These are phyloP conservation scores for Caryocar brasiliense DNA, from an alignment of 441 rosid species.

Conservation along the genomic window DNA sequence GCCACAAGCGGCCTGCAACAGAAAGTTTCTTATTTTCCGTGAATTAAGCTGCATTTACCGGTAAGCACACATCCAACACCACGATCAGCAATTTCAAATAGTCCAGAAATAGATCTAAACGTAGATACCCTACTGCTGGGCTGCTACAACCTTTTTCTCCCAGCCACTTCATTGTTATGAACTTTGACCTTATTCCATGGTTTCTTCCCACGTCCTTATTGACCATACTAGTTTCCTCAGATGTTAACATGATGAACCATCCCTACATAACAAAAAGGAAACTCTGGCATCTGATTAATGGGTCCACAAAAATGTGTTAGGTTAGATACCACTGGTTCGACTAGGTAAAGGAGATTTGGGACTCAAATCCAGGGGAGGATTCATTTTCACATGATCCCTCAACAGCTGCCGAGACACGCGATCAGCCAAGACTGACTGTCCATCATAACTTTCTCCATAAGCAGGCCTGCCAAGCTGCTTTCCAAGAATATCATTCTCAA, in stretches of 20 bases:
- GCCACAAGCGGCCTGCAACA: conserved; percentile 1
- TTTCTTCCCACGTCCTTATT: conserved; percentile 14
- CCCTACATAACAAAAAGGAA: conserved; percentile 11
- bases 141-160: neutral
- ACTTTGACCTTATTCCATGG: conserved; percentile 18
- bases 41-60: conserved; percentile 5
- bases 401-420: conserved; percentile 53
- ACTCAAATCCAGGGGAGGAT: conserved; percentile 43
- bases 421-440: conserved; percentile 53
- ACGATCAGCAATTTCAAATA: conserved; percentile 4
- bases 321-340: conserved; percentile 25
- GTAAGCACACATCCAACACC: conserved; percentile 5
- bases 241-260: conserved; percentile 15
- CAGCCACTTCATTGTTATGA: conserved; percentile 4
- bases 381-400: conserved; percentile 37
- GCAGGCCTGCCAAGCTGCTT: conserved; percentile 34
- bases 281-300: conserved; percentile 6
- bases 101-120: too few relatives aligned
- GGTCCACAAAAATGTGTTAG: conserved; percentile 1
- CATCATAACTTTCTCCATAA: conserved; percentile 33
- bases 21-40: conserved; percentile 14
- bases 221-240: conserved; percentile 14
- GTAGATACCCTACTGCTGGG: too few relatives aligned
- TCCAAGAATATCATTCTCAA: conserved; percentile 36
- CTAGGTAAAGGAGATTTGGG: conserved; percentile 34